Evolutionary conservation across 257 asterid genomes (phyloP).

Genomic region (Nicotiana sylvestris): DNA sequence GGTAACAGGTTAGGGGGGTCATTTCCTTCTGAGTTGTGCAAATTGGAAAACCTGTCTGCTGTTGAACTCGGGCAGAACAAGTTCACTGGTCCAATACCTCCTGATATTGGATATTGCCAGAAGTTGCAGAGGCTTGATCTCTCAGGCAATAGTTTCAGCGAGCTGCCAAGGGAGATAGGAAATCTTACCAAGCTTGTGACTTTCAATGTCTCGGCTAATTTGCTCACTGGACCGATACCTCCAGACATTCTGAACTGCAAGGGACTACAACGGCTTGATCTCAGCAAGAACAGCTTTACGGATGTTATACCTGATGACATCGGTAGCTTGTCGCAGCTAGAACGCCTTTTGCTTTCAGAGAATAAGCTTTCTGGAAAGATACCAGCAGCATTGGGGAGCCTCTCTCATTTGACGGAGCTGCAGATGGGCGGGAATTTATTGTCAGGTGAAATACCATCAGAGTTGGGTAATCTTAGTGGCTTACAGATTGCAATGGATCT

Average conservation of each 20-base stretch:
- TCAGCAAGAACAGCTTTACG: conserved; percentile 58
- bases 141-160: conserved; percentile 59
- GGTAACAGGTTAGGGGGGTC: conserved; percentile 53
- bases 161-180: conserved; percentile 69
- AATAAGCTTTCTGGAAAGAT: conserved; percentile 64
- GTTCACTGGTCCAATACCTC: conserved; percentile 65
- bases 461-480: conserved; percentile 65
- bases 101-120: conserved; percentile 51
- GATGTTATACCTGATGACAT: conserved; percentile 54
- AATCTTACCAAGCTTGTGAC: conserved; percentile 64
- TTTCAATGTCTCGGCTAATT: conserved; percentile 66
- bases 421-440: conserved; percentile 81
- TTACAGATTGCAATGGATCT: conserved; percentile 84
- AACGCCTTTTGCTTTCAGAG: conserved; percentile 65
- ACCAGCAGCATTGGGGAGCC: conserved; percentile 69
- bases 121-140: conserved; percentile 86
- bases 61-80: conserved; percentile 69
- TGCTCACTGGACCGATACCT: conserved; percentile 56
- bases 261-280: conserved; percentile 82
- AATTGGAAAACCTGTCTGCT: conserved; percentile 64
- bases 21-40: conserved; percentile 73
- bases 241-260: conserved; percentile 56
- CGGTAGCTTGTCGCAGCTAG: conserved; percentile 73
- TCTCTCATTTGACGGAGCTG: conserved; percentile 81
- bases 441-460: conserved; percentile 73